Base-by-base conservation (phyloP, 805 yeast species). In the Candida broadrunensis region DNA sequence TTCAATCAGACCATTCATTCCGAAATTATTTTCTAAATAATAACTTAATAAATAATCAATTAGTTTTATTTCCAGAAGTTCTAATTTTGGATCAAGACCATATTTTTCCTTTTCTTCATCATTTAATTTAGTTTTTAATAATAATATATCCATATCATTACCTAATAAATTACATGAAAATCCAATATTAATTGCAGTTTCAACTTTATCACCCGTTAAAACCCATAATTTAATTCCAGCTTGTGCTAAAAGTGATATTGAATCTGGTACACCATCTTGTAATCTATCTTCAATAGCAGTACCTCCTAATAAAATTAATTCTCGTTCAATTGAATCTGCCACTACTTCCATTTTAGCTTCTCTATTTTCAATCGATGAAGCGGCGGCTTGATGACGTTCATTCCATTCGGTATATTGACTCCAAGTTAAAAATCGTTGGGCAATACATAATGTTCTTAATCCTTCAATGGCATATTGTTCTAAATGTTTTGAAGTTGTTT, bases 141-240 rank as follows among this genome's bases (percentile, higher is more conserved):
- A 80, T 38, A 86, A 59, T 19, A 86, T 63, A 50, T 86, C 83
- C 95, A 86, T 85, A 35, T 83, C 86, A 48, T 75, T 83, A 40
- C 82, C 83, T 41, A 86, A 67, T 41, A 86, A 65, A 53, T 86
- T 86, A 74, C 95, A 86, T 2, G 90, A 83, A 56, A 86, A 86
- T 3, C 93, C 95, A 68, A 86, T 86, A 54, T 86, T 86, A 51
- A 86, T 85, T 11, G 93, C 95, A 24, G 95, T 86, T 61, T 86
- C 95, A n/a, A 86, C 87, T 60, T 84, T 85, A 60, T 86, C 95
- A 65, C 95, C 95, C 2, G 95, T 86, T 36, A 86, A 68, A 35
- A 86, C 93, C 95, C 95, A 86, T 39, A 86, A 65, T 59, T 86
- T 86, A 41, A 86, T 83, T 58, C 95, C 93, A 6, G 93, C 93